Evolutionary conservation across 371 early-diverging fungal species (phyloP), one percentile per base, ranked within the genome.

Genomic region (Mortierella sp.): DNA sequence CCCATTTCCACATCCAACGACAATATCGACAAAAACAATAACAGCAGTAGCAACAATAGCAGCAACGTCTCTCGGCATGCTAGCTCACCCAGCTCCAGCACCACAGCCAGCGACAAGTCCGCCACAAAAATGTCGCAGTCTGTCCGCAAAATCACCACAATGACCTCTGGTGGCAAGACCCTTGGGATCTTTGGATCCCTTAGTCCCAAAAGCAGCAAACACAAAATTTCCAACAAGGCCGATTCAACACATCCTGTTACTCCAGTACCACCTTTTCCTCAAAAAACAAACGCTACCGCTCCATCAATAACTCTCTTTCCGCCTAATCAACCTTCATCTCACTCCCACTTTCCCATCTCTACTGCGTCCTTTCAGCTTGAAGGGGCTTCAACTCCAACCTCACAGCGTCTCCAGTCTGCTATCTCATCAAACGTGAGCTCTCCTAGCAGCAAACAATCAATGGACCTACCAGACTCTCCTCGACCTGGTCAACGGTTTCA

Each of bases 131-230:
- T 14, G 26, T 79, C 74, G 24, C 57, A 52, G 9, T 44, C 26
- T 9, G 38, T 68, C 68, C 75, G 50, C 58, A 76, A 38, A 68
- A 26, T 63, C 45, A 55, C 48, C 72, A 65, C 50, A 52, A 70
- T 52, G 44, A 55, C 54, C 10, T 42, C 73, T 45, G 54, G 79
- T 54, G 63, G 76, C 45, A 84, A 78, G 52, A 42, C 77, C 38
- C 57, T 79, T 57, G 72, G 77, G 48, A 80, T 85, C 28, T 38
- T 85, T 44, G 80, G 82, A 16, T 74, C 82, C 26, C 75, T 85
- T 24, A 80, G 80, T 34, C 78, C 82, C 50, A 85, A 82, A 58
- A 79, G n/a, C 57, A 80, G 75, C 58, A 79, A 42, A 70, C 80
- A 82, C 68, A 85, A 68, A 44, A 19, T 72, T 26, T 74, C 9